Conservation (phyloP, 2,329 filamentous ascomycete species). For the Aschersonia sp. region DNA sequence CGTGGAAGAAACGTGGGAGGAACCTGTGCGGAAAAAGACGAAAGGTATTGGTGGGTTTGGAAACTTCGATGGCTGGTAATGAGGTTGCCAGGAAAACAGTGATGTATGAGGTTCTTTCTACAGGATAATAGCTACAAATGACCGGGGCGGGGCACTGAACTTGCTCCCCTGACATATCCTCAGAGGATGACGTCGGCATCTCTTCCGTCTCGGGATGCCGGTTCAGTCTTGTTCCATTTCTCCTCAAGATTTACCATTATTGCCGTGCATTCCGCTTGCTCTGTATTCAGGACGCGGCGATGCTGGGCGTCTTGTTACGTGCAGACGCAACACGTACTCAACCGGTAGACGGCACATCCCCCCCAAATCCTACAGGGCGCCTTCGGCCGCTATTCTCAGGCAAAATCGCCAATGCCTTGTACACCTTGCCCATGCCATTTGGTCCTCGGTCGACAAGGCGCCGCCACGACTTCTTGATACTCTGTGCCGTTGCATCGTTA, state of each 20-base stretch:
- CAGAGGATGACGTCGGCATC: no score
- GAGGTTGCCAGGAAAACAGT: not conserved
- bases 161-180: no score
- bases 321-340: not conserved
- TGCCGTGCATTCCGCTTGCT: no score
- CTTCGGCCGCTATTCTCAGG: conserved; percentile 63
- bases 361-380: conserved; percentile 84
- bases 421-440: conserved; percentile 84
- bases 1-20: conserved; percentile 32
- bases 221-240: no score
- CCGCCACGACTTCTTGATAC: conserved; percentile 62
- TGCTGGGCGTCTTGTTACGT: no score
- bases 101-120: no score
- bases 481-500: conserved; percentile 33
- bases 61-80: conserved; percentile 85
- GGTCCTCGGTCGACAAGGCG: conserved; percentile 71
- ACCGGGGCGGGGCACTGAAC: no score
- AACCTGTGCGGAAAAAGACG: conserved; percentile 66
- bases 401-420: conserved; percentile 84
- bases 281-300: no score
- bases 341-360: conserved; percentile 31
- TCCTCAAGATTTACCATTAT: no score
- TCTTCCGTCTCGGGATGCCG: no score
- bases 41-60: conserved; percentile 64
- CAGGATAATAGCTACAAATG: no score